Evolutionary conservation across 352 stramenopile species (phyloP).

Genomic region (Pythium vanterpoolii): DNA sequence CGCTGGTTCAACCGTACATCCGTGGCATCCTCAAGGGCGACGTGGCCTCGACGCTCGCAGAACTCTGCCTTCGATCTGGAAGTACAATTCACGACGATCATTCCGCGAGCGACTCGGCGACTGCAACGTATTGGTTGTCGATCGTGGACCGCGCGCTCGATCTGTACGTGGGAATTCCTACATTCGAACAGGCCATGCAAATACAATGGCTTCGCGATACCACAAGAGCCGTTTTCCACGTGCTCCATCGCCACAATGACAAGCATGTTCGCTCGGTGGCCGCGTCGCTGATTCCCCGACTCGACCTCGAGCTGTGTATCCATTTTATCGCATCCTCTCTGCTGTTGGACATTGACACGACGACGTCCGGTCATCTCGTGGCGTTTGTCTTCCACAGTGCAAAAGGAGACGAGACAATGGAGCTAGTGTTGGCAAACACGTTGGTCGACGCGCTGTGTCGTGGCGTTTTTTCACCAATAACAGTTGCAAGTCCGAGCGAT

Average conservation of each 20-base stretch:
- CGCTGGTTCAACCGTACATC: neutral
- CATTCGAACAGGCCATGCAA: neutral
- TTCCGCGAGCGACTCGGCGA: neutral
- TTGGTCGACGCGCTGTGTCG: slow-evolving; percentile 10
- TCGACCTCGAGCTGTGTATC: slow-evolving; percentile 11
- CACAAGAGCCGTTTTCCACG: neutral
- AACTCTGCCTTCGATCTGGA: slow-evolving; percentile 1
- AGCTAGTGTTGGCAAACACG: neutral
- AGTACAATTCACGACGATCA: neutral
- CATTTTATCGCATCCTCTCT: slow-evolving; percentile 2
- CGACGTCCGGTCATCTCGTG: slow-evolving; percentile 2
- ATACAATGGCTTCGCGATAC: slow-evolving; percentile 10
- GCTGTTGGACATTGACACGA: neutral
- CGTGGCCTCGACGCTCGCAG: neutral
- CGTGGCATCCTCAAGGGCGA: neutral
- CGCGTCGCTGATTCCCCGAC: slow-evolving; percentile 2
- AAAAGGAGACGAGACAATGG: neutral
- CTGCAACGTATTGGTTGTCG: neutral
- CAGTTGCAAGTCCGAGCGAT: neutral
- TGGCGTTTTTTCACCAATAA: neutral
- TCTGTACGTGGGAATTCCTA: neutral
- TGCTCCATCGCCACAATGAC: neutral
- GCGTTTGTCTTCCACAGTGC: slow-evolving; percentile 8
- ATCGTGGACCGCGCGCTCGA: neutral
- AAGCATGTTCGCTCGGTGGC: slow-evolving; percentile 1